Conservation (phyloP, 1,284 basidiomycete species). For the Heterobasidion annosum region DNA sequence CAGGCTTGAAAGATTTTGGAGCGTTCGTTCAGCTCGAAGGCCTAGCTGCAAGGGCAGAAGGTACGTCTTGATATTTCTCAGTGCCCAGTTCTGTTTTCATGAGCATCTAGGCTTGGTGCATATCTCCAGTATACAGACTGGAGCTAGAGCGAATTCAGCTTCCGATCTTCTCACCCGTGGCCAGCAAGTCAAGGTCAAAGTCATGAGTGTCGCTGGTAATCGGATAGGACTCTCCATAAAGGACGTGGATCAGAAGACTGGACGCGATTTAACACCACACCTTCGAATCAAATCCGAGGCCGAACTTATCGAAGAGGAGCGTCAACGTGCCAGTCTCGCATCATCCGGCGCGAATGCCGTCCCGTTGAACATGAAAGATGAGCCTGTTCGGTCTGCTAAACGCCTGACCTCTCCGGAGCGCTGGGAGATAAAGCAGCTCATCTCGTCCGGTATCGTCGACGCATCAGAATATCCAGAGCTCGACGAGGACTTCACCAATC, state of each 20-base stretch:
- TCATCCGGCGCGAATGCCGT: constrained; percentile 64
- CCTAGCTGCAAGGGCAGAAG: constrained; percentile 78
- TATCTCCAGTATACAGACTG: constrained; percentile 83
- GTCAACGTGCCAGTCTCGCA: constrained; percentile 48
- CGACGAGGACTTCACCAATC: constrained; percentile 82
- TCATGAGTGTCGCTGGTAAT: constrained; percentile 83
- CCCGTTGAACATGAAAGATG: constrained; percentile 48
- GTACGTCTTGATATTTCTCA: constrained; percentile 34
- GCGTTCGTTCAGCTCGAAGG: constrained; percentile 91
- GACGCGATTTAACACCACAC: constrained; percentile 88
- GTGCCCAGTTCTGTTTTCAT: constrained; percentile 4
- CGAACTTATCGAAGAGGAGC: constrained; percentile 76
- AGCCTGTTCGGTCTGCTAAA: constrained; percentile 70
- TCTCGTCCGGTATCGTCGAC: constrained; percentile 88
- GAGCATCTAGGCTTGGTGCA: constrained; percentile 80
- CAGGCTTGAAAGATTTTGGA: constrained; percentile 90
- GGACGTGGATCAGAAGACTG: constrained; percentile 90
- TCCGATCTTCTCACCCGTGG: constrained; percentile 80
- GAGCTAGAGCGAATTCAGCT: constrained; percentile 79
- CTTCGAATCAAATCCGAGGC: constrained; percentile 89
- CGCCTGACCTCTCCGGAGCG: constrained; percentile 94
- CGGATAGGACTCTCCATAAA: constrained; percentile 92
- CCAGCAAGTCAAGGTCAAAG: constrained; percentile 89
- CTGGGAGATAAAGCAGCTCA: constrained; percentile 99
- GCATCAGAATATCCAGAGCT: constrained; percentile 95